A percentile compares a stretch with the other conserved stretches of the same genome.
Evolutionary conservation across 768 basidiomycete species (phyloP).

Genomic region (Auriscalpium microsporum): DNA sequence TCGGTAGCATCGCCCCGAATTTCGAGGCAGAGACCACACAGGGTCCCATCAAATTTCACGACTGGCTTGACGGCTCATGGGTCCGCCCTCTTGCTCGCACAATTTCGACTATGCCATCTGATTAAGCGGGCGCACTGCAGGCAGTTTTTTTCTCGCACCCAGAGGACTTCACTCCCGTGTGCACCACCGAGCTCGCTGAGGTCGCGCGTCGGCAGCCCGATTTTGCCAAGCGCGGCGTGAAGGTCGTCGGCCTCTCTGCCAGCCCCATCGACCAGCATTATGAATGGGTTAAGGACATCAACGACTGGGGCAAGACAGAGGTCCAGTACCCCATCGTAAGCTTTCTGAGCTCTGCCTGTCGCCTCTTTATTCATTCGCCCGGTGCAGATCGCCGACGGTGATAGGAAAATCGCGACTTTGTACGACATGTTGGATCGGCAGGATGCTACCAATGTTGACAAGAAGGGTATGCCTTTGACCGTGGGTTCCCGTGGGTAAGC

Average conservation of each 20-base stretch:
- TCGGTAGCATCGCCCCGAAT: slow-evolving; percentile 85
- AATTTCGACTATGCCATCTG: background rate
- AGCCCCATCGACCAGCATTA: slow-evolving; percentile 81
- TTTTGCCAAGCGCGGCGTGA: slow-evolving; percentile 82
- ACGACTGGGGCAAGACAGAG: slow-evolving; percentile 71
- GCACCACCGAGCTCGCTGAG: slow-evolving; percentile 96
- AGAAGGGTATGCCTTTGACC: slow-evolving; percentile 90
- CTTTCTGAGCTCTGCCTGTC: background rate
- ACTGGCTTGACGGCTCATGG: slow-evolving; percentile 88
- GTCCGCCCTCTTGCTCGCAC: slow-evolving; percentile 29
- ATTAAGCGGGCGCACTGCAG: slow-evolving; percentile 27
- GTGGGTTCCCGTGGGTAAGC: slow-evolving; percentile 25
- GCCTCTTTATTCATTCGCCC: background rate
- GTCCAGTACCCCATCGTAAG: slow-evolving; percentile 89
- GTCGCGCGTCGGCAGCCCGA: slow-evolving; percentile 82
- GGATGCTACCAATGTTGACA: slow-evolving; percentile 83
- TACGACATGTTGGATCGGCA: slow-evolving; percentile 98
- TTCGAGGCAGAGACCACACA: slow-evolving; percentile 85
- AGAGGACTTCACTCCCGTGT: slow-evolving; percentile 87
- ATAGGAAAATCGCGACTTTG: slow-evolving; percentile 73
- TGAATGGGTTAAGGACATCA: slow-evolving; percentile 85
- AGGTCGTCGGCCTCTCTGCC: slow-evolving; percentile 89
- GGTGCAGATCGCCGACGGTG: slow-evolving; percentile 79
- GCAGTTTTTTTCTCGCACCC: slow-evolving; percentile 92
- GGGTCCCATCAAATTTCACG: slow-evolving; percentile 86